A percentile compares a stretch with the other conserved stretches of the same genome.
These are phyloP conservation scores for Epichloe baconii DNA, from an alignment of 2,329 filamentous ascomycete species.

Conservation along the genomic window DNA sequence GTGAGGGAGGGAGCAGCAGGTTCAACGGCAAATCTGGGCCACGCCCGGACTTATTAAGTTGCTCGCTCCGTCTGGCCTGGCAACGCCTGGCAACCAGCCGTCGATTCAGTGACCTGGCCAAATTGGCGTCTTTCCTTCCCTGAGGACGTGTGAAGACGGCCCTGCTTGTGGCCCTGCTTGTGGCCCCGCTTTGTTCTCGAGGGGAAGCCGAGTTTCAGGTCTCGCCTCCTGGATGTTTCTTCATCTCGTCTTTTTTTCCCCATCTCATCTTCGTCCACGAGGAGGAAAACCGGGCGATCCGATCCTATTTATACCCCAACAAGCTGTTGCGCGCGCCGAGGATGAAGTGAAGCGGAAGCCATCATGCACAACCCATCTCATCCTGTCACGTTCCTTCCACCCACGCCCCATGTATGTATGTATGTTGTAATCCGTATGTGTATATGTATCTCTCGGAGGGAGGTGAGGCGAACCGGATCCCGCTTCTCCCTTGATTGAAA, in stretches of 20 bases:
- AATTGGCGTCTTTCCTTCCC: too few species aligned
- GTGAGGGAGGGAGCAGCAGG: neutral
- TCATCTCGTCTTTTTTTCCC: neutral
- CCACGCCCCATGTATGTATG: neutral
- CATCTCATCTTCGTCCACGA: neutral
- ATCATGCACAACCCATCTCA: slow-evolving; percentile 1
- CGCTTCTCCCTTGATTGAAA: too few species aligned
- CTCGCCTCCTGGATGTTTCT: neutral
- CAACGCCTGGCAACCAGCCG: slow-evolving; percentile 5
- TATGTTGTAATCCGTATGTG: too few species aligned
- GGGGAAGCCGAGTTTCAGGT: neutral
- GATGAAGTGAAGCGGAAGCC: slow-evolving; percentile 2
- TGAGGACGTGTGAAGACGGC: too few species aligned
- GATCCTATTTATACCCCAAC: slow-evolving; percentile 5
- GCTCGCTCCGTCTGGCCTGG: slow-evolving; percentile 2
- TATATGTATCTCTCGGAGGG: neutral
- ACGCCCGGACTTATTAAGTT: slow-evolving; percentile 2
- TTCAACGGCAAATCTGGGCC: neutral
- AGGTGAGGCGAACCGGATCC: too few species aligned
- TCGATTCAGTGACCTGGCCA: neutral
- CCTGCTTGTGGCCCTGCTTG: neutral
- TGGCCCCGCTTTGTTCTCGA: neutral
- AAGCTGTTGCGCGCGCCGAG: neutral
- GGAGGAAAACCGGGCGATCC: neutral
- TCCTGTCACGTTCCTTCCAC: neutral